Percentiles rank a stretch among this genome's conserved stretches.
phyloP scores from a whole-genome alignment of 2,329 filamentous ascomycete species.

The Spiromastix sp. region DNA sequence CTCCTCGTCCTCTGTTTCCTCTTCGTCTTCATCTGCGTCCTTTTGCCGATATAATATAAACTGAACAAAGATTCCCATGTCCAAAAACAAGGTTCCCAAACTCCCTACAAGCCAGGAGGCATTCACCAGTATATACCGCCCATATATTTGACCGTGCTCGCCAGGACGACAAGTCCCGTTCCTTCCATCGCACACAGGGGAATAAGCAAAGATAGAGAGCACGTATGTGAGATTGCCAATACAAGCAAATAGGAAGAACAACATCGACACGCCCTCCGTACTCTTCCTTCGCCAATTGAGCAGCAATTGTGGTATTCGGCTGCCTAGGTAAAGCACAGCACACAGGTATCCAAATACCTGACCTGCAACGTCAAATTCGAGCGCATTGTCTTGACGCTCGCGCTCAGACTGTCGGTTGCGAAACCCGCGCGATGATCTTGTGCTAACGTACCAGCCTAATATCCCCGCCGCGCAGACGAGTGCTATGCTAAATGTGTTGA shows the following conservation, averaged over 20 bases:
- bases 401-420: constrained; percentile 23
- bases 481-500: constrained; percentile 65
- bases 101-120: constrained; percentile 84
- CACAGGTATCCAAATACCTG: constrained; percentile 93
- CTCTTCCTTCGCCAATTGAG: constrained; percentile 88
- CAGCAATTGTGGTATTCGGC: constrained; percentile 77
- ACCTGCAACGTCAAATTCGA: constrained; percentile 64
- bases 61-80: constrained; percentile 78
- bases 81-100: constrained; percentile 73
- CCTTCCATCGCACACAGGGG: constrained; percentile 52
- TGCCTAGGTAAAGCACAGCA: constrained; percentile 78
- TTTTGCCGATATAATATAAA: constrained; percentile 69
- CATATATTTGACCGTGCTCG: constrained; percentile 60
- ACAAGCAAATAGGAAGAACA: constrained; percentile 96
- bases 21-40: constrained; percentile 16
- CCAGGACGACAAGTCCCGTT: constrained; percentile 47
- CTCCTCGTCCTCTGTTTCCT: constrained; percentile 9
- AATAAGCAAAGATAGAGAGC: constrained; percentile 81
- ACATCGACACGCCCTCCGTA: constrained; percentile 82
- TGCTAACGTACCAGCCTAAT: constrained; percentile 71
- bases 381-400: constrained; percentile 28
- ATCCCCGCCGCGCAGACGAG: constrained; percentile 78
- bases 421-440: constrained; percentile 30
- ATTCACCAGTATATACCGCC: constrained; percentile 77
- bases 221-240: constrained; percentile 93